A percentile compares a stretch with the other conserved stretches of the same genome.
Conservation (phyloP, 257 asterid genomes). For the Petunia secreta region DNA sequence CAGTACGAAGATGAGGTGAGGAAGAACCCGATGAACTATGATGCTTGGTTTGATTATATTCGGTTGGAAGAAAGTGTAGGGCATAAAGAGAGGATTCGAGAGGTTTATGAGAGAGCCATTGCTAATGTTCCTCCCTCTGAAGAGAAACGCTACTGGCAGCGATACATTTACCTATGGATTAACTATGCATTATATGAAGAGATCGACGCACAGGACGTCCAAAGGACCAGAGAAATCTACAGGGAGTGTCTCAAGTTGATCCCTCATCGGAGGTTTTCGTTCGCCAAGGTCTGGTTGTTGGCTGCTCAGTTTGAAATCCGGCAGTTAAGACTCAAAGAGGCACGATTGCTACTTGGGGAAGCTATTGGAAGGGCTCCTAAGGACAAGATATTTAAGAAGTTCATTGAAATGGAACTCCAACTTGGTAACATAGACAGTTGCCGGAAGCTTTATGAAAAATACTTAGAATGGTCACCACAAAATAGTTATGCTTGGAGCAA, state of each 20-base stretch:
- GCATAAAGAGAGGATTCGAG: constrained; percentile 60
- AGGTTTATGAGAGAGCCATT: constrained; percentile 82
- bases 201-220: constrained; percentile 76
- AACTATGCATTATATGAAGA: constrained; percentile 87
- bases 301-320: constrained; percentile 94
- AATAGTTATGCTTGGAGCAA: constrained; percentile 94
- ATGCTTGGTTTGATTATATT: constrained; percentile 27
- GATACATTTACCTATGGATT: constrained; percentile 85
- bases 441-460: constrained; percentile 70
- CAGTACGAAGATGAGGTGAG: constrained; percentile 83
- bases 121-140: constrained; percentile 85
- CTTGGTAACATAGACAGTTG: constrained; percentile 85
- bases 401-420: constrained; percentile 87
- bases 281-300: constrained; percentile 87
- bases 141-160: constrained; percentile 90
- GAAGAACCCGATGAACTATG: constrained; percentile 80
- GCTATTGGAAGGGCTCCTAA: constrained; percentile 50
- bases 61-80: constrained; percentile 79
- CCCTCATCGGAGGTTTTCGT: constrained; percentile 61
- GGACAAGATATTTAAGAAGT: constrained; percentile 83
- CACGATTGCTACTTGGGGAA: constrained; percentile 41
- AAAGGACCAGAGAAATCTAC: constrained; percentile 79
- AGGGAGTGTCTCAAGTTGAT: constrained; percentile 30
- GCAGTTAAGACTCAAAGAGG: constrained; percentile 55
- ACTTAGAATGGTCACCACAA: constrained; percentile 36